These are phyloP conservation scores for Penicillium steckii DNA, from an alignment of 495 filamentous ascomycete genomes.

Conservation along the genomic window DNA sequence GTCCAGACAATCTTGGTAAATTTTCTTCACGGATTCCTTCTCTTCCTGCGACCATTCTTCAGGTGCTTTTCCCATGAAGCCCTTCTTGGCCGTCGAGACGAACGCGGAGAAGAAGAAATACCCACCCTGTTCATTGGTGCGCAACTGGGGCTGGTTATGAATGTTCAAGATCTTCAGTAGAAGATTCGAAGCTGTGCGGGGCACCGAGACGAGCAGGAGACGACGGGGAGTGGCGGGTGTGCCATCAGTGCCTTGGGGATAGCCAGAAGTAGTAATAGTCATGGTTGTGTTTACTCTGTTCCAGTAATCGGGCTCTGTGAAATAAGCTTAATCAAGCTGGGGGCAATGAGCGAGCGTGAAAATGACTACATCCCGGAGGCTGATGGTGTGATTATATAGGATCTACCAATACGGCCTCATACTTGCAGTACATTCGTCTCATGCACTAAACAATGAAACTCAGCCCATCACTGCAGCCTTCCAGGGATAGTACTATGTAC, in stretches of 20 bases:
- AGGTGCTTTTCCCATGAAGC: slow-evolving; percentile 12
- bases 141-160: slow-evolving; percentile 31
- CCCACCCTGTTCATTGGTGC: slow-evolving; percentile 28
- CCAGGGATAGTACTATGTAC: too few species aligned
- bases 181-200: slow-evolving; percentile 45
- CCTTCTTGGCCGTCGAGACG: neutral
- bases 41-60: slow-evolving; percentile 29
- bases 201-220: slow-evolving; percentile 32
- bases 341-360: neutral
- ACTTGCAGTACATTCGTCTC: neutral
- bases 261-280: neutral
- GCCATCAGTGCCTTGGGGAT: neutral
- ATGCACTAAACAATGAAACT: too few species aligned
- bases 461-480: too few species aligned
- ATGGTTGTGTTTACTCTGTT: neutral
- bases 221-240: neutral
- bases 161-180: slow-evolving; percentile 38
- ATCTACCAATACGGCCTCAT: neutral
- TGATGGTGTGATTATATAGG: neutral
- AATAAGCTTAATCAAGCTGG: neutral
- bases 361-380: neutral
- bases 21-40: slow-evolving; percentile 3
- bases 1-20: slow-evolving; percentile 25
- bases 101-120: slow-evolving; percentile 38
- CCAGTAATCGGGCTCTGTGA: neutral